A percentile compares a stretch with the other conserved stretches of the same genome.
phyloP scores from a whole-genome alignment of 768 basidiomycete genomes.

The Gloeopeniophorella convolvens region DNA sequence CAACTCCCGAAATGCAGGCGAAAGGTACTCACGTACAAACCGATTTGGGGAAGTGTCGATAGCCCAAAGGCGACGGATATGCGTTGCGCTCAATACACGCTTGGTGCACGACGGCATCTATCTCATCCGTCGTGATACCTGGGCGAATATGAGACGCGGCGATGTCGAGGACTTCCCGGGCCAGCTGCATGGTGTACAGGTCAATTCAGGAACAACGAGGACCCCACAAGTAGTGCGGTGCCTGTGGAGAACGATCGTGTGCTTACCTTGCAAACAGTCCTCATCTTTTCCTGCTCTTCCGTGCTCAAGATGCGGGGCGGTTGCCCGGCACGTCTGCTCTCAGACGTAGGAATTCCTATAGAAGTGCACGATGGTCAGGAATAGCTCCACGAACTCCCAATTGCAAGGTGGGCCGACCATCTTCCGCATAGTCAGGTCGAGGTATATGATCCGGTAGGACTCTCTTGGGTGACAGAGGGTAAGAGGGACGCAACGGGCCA shows the following conservation, averaged over 20 bases:
- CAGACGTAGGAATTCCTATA: slow-evolving; percentile 54
- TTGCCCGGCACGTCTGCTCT: slow-evolving; percentile 51
- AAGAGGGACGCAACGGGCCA: slow-evolving; percentile 71
- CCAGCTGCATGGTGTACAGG: slow-evolving; percentile 46
- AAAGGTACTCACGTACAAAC: slow-evolving; percentile 76
- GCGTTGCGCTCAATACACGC: slow-evolving; percentile 85
- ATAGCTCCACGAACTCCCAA: slow-evolving; percentile 4
- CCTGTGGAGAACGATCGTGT: neutral
- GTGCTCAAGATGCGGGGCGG: slow-evolving; percentile 56
- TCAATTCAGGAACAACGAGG: slow-evolving; percentile 9
- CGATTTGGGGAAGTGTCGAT: slow-evolving; percentile 89
- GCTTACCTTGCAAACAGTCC: slow-evolving; percentile 70
- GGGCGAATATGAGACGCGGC: slow-evolving; percentile 80
- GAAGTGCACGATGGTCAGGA: slow-evolving; percentile 16
- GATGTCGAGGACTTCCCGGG: slow-evolving; percentile 88
- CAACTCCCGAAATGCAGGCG: neutral
- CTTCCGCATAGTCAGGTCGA: slow-evolving; percentile 81
- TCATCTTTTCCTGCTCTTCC: slow-evolving; percentile 88
- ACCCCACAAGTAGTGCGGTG: slow-evolving; percentile 1
- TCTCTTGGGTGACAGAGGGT: slow-evolving; percentile 80
- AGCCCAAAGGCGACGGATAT: slow-evolving; percentile 93
- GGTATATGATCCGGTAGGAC: slow-evolving; percentile 76
- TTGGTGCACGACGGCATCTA: slow-evolving; percentile 90
- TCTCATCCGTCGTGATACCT: slow-evolving; percentile 93
- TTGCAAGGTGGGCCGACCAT: slow-evolving; percentile 37